Evolutionary conservation across 257 asterid genomes (phyloP).

Genomic region (Ophiorrhiza pumila): DNA sequence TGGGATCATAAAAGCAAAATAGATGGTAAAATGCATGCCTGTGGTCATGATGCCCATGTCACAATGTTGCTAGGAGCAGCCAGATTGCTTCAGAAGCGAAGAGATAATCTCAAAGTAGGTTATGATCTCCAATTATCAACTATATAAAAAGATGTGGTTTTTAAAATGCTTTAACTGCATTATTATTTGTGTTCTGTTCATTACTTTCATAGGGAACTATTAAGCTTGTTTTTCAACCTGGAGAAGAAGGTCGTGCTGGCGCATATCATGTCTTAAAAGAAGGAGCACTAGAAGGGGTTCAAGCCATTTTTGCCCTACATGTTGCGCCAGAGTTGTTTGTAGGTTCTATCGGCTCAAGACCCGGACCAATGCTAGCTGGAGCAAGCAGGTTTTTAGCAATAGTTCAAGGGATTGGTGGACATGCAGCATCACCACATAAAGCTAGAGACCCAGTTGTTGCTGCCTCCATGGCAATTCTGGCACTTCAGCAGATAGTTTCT

Average conservation of each 20-base stretch:
- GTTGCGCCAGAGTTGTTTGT: conserved; percentile 47
- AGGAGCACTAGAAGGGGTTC: conserved; percentile 67
- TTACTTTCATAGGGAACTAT: conserved; percentile 58
- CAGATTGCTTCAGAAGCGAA: conserved; percentile 58
- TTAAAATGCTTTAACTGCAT: not conserved
- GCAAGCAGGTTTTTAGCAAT: conserved; percentile 53
- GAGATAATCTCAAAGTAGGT: conserved; percentile 60
- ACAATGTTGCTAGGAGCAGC: conserved; percentile 98
- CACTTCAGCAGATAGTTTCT: conserved; percentile 80
- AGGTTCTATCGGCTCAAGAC: conserved; percentile 55
- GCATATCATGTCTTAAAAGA: conserved; percentile 59
- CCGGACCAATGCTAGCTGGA: conserved; percentile 84
- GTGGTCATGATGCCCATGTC: conserved; percentile 92
- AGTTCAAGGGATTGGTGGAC: conserved; percentile 79
- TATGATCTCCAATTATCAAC: not conserved
- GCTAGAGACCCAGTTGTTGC: conserved; percentile 67
- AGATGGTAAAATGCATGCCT: conserved; percentile 89
- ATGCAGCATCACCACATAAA: conserved; percentile 75
- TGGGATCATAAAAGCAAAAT: conserved; percentile 91
- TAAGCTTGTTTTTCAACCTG: conserved; percentile 90
- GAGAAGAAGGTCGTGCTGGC: conserved; percentile 83
- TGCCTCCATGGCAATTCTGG: conserved; percentile 63
- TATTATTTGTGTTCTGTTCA: conserved; percentile 2
- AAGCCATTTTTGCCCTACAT: conserved; percentile 68
- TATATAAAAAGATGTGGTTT: not conserved